Percentiles rank a stretch among this genome's conserved stretches.
These are phyloP conservation scores for Prunus mume DNA, from an alignment of 306 rosid genomes.

Conservation along the genomic window DNA sequence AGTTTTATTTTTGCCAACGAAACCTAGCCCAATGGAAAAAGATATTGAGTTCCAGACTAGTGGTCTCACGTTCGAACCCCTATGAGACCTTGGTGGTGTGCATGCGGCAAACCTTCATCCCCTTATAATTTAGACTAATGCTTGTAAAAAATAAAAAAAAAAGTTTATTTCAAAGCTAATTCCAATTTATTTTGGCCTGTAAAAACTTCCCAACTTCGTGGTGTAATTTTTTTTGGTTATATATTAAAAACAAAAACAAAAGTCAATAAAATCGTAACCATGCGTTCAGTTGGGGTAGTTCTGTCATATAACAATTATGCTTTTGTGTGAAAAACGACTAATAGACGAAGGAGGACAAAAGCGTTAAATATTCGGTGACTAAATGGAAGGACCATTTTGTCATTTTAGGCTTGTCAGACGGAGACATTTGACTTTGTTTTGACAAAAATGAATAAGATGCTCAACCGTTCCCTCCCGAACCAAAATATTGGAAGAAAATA, in stretches of 20 bases:
- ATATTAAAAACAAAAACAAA: background rate
- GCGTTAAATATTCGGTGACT: background rate
- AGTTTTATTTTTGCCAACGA: too few species aligned
- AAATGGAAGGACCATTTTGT: constrained; percentile 5
- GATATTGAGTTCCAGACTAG: rapidly evolving
- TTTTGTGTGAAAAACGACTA: constrained; percentile 8
- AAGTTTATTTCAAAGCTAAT: too few species aligned
- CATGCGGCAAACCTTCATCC: too few species aligned
- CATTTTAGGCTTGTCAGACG: background rate
- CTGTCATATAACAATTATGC: background rate
- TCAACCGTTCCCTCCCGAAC: background rate
- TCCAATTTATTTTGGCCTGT: too few species aligned
- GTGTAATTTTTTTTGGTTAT: too few species aligned
- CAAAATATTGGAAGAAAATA: background rate
- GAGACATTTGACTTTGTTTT: background rate
- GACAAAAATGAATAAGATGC: background rate
- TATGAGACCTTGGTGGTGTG: too few species aligned
- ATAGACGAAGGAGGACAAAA: background rate
- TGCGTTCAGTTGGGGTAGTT: background rate
- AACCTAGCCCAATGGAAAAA: rapidly evolving
- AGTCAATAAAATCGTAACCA: background rate
- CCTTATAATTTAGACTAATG: too few species aligned
- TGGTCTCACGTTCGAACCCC: too few species aligned
- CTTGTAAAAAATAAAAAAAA: too few species aligned
- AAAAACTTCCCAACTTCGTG: too few species aligned